Percentiles rank a stretch among this genome's conserved stretches.
Evolutionary conservation across 495 filamentous ascomycete genomes (phyloP).

Genomic region (Penicillium cosmopolitanum): DNA sequence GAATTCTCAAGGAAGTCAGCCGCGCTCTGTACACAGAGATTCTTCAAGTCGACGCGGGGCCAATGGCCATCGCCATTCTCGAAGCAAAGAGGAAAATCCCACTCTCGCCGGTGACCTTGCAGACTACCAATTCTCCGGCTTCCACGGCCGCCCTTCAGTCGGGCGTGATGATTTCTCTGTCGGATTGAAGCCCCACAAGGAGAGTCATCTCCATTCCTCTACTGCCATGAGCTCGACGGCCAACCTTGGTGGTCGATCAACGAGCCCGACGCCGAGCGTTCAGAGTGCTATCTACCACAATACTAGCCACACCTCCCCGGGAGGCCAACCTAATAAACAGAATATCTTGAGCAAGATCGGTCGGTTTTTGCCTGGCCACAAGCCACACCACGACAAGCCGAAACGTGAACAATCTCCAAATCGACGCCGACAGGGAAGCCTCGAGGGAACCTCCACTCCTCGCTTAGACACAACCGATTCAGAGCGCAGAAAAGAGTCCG

Average conservation of each 20-base stretch:
- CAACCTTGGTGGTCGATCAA: slow-evolving; percentile 58
- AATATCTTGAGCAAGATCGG: slow-evolving; percentile 69
- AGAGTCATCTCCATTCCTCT: slow-evolving; percentile 44
- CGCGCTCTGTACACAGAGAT: slow-evolving; percentile 46
- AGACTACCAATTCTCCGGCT: slow-evolving; percentile 43
- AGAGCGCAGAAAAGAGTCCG: slow-evolving; percentile 48
- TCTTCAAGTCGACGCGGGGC: slow-evolving; percentile 61
- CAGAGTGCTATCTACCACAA: slow-evolving; percentile 56
- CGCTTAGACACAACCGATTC: slow-evolving; percentile 40
- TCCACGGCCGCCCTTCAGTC: slow-evolving; percentile 58
- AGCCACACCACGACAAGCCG: slow-evolving; percentile 29
- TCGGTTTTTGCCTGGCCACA: slow-evolving; percentile 36
- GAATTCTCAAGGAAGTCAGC: slow-evolving; percentile 41
- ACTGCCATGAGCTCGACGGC: slow-evolving; percentile 53
- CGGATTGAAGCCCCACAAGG: slow-evolving; percentile 53
- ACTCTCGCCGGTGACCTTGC: slow-evolving; percentile 51
- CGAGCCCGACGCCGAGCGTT: slow-evolving; percentile 76
- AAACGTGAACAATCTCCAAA: slow-evolving; percentile 55
- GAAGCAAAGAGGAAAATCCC: slow-evolving; percentile 72
- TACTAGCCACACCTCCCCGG: slow-evolving; percentile 61
- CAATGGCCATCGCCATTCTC: slow-evolving; percentile 72
- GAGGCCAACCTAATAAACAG: slow-evolving; percentile 61
- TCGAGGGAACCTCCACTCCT: slow-evolving; percentile 38
- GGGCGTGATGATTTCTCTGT: slow-evolving; percentile 71
- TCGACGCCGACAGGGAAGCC: slow-evolving; percentile 46